Evolutionary conservation across 805 yeast genomes (phyloP).

Genomic region (Metschnikowia gelsemii): DNA sequence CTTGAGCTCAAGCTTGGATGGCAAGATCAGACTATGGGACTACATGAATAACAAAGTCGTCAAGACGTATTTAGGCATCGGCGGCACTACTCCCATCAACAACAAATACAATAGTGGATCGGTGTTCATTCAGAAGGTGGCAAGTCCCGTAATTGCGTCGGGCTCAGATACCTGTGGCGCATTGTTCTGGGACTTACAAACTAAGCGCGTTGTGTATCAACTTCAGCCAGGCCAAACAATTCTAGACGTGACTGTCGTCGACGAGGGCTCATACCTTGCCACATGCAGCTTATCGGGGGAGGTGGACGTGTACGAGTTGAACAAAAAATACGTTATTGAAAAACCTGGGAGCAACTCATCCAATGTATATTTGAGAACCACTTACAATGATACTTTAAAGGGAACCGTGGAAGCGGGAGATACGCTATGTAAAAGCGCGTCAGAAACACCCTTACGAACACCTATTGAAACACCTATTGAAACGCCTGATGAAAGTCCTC

Average conservation of each 20-base stretch:
- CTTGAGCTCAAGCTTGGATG: slow-evolving; percentile 78
- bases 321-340: slow-evolving; percentile 3
- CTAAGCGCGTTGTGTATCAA: slow-evolving; percentile 46
- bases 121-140: slow-evolving; percentile 44
- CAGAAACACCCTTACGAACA: slow-evolving; percentile 5
- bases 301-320: slow-evolving; percentile 16
- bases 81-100: slow-evolving; percentile 33
- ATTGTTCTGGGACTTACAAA: slow-evolving; percentile 66
- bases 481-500: background rate
- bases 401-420: background rate
- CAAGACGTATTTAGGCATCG: slow-evolving; percentile 56
- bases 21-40: slow-evolving; percentile 79
- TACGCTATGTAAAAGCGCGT: background rate
- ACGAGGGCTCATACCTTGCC: slow-evolving; percentile 38
- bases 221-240: slow-evolving; percentile 31
- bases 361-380: background rate
- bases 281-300: slow-evolving; percentile 24
- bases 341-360: background rate
- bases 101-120: slow-evolving; percentile 55
- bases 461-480: slow-evolving; percentile 2
- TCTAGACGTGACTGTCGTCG: slow-evolving; percentile 40
- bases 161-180: slow-evolving; percentile 60
- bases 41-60: slow-evolving; percentile 77
- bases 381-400: background rate
- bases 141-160: slow-evolving; percentile 48